Conservation (phyloP, 306 rosid genomes). For the Castanea sativa region DNA sequence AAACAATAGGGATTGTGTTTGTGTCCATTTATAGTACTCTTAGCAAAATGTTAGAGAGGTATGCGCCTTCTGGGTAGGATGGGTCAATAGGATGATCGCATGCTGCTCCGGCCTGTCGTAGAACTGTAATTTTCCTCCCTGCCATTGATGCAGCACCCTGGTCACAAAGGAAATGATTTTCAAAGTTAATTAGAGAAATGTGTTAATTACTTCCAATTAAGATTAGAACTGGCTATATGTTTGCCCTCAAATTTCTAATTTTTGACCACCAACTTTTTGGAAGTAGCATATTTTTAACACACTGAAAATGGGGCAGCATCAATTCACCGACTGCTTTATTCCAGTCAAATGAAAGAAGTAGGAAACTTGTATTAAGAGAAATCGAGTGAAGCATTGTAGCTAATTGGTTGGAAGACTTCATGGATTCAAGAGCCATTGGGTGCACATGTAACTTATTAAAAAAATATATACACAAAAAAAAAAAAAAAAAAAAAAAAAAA, state of each 20-base stretch:
- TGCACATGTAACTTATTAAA: too few relatives aligned
- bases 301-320: neutral
- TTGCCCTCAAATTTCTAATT: neutral
- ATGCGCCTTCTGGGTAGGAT: slow-evolving; percentile 83
- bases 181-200: neutral
- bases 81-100: slow-evolving; percentile 85
- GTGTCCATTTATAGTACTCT: slow-evolving; percentile 51
- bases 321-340: neutral
- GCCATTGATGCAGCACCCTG: slow-evolving; percentile 81
- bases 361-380: neutral
- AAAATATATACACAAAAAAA: too few relatives aligned
- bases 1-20: neutral
- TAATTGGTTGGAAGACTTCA: too few relatives aligned
- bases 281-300: neutral
- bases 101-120: slow-evolving; percentile 75
- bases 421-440: too few relatives aligned
- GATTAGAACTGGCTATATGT: neutral
- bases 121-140: slow-evolving; percentile 62
- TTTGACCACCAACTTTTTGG: neutral
- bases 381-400: neutral
- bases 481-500: too few relatives aligned
- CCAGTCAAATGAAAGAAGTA: neutral
- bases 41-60: slow-evolving; percentile 66
- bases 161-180: neutral
- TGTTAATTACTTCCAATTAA: neutral